These are phyloP conservation scores for Naganishia liquefaciens DNA, from an alignment of 1,284 basidiomycete genomes.

Conservation along the genomic window DNA sequence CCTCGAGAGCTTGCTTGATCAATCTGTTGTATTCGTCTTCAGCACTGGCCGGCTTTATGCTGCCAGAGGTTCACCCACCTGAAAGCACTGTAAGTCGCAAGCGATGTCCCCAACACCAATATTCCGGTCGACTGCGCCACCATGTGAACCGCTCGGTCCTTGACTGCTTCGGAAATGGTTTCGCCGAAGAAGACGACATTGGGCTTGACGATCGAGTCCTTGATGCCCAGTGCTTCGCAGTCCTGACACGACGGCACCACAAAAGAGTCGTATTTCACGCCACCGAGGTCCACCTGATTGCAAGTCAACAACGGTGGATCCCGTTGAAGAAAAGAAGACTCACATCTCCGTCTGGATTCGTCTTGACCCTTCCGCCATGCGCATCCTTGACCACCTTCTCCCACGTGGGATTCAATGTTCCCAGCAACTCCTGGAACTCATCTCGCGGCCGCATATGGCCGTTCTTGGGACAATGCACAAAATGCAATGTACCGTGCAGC, in stretches of 20 bases:
- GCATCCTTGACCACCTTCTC: slow-evolving; percentile 67
- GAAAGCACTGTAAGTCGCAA: slow-evolving; percentile 89
- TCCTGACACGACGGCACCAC: slow-evolving; percentile 74
- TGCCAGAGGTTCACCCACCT: slow-evolving; percentile 64
- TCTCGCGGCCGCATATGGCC: slow-evolving; percentile 69
- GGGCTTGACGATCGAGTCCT: slow-evolving; percentile 65
- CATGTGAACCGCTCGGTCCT: slow-evolving; percentile 68
- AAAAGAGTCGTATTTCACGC: slow-evolving; percentile 72
- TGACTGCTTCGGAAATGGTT: slow-evolving; percentile 66
- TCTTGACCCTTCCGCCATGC: slow-evolving; percentile 57
- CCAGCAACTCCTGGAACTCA: slow-evolving; percentile 72
- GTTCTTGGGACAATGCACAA: slow-evolving; percentile 68
- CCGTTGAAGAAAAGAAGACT: slow-evolving; percentile 31
- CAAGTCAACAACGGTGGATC: background rate
- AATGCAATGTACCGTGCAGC: slow-evolving; percentile 84
- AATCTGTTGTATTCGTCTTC: slow-evolving; percentile 56
- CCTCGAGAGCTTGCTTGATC: slow-evolving; percentile 74
- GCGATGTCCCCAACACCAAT: slow-evolving; percentile 79
- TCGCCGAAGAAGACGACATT: slow-evolving; percentile 88
- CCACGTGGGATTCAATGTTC: slow-evolving; percentile 75
- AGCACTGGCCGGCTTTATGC: background rate
- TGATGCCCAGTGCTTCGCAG: slow-evolving; percentile 56
- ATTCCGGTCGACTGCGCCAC: slow-evolving; percentile 67
- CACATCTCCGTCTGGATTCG: slow-evolving; percentile 91
- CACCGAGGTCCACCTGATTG: slow-evolving; percentile 72